Percentiles rank a stretch among this genome's conserved stretches.
These are phyloP conservation scores for Spathaspora girioi DNA, from an alignment of 805 yeast species.

Conservation along the genomic window DNA sequence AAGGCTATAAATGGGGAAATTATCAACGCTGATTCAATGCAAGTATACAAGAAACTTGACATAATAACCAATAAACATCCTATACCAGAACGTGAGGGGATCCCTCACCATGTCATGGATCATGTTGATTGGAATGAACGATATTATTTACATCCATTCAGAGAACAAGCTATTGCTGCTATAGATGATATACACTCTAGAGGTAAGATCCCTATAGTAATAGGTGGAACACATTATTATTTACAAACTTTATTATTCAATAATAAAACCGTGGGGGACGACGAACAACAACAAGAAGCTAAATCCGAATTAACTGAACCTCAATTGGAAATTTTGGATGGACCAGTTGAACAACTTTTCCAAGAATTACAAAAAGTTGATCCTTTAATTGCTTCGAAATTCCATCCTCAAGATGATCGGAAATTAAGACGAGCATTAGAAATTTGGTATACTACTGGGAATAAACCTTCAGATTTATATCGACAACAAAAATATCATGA, in stretches of 20 bases:
- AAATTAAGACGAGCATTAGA: slow-evolving; percentile 79
- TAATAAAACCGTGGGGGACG: slow-evolving; percentile 56
- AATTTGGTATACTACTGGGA: slow-evolving; percentile 65
- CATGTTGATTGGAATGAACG: slow-evolving; percentile 79
- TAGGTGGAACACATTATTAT: slow-evolving; percentile 97
- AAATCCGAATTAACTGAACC: slow-evolving; percentile 22
- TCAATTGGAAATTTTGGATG: slow-evolving; percentile 46
- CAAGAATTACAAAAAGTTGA: slow-evolving; percentile 51
- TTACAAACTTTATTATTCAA: slow-evolving; percentile 71
- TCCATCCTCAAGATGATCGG: slow-evolving; percentile 87
- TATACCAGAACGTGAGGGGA: slow-evolving; percentile 62
- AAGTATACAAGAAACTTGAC: slow-evolving; percentile 72
- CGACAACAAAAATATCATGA: slow-evolving; percentile 49
- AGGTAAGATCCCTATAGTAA: slow-evolving; percentile 79
- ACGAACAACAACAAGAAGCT: slow-evolving; percentile 1
- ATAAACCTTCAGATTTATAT: slow-evolving; percentile 69
- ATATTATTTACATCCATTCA: slow-evolving; percentile 76
- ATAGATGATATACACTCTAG: slow-evolving; percentile 62
- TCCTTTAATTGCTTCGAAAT: slow-evolving; percentile 71
- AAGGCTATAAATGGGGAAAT: slow-evolving; percentile 77
- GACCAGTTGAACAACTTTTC: slow-evolving; percentile 50
- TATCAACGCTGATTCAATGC: slow-evolving; percentile 97
- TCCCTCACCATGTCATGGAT: slow-evolving; percentile 85
- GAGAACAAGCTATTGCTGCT: slow-evolving; percentile 59
- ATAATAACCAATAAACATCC: slow-evolving; percentile 94